Conservation (phyloP, 2,329 filamentous ascomycete species). For the Magnaporthiopsis rhizophila region DNA sequence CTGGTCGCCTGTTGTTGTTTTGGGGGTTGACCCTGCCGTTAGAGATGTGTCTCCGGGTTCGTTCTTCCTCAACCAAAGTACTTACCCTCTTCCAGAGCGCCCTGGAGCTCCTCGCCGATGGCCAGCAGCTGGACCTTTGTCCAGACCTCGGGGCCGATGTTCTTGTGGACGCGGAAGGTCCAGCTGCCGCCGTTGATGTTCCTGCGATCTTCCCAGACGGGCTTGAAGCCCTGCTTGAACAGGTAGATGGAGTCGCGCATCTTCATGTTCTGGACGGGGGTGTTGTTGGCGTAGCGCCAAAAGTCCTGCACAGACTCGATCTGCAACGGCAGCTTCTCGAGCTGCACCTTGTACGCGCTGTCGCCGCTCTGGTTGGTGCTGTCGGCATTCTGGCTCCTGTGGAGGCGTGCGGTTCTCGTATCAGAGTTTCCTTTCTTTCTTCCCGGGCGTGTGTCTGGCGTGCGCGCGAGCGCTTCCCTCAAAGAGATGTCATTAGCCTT, state of each 20-base stretch:
- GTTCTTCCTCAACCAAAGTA: background rate
- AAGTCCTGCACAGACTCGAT: conserved; percentile 81
- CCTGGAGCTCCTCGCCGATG: conserved; percentile 73
- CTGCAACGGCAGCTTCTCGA: conserved; percentile 54
- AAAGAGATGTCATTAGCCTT: conserved; percentile 13
- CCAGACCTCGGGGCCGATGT: conserved; percentile 66
- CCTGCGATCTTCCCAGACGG: conserved; percentile 78
- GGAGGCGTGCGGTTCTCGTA: background rate
- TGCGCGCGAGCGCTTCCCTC: no score
- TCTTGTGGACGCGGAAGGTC: conserved; percentile 86
- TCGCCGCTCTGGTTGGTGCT: conserved; percentile 31
- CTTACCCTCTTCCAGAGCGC: conserved; percentile 61
- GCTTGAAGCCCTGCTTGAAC: conserved; percentile 70
- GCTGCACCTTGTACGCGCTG: conserved; percentile 41
- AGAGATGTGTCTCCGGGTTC: background rate
- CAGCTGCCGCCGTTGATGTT: conserved; percentile 82
- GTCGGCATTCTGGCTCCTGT: conserved; percentile 34
- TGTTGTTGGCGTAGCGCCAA: conserved; percentile 77
- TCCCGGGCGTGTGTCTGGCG: background rate
- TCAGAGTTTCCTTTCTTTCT: background rate
- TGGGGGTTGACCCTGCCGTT: conserved; percentile 5
- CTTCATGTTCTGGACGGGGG: conserved; percentile 66
- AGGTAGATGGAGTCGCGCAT: conserved; percentile 72
- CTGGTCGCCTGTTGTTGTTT: conserved; percentile 67
- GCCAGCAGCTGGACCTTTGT: conserved; percentile 73